Conservation (phyloP, 2,329 filamentous ascomycete species). For the Phyllosticta ampelicida region DNA sequence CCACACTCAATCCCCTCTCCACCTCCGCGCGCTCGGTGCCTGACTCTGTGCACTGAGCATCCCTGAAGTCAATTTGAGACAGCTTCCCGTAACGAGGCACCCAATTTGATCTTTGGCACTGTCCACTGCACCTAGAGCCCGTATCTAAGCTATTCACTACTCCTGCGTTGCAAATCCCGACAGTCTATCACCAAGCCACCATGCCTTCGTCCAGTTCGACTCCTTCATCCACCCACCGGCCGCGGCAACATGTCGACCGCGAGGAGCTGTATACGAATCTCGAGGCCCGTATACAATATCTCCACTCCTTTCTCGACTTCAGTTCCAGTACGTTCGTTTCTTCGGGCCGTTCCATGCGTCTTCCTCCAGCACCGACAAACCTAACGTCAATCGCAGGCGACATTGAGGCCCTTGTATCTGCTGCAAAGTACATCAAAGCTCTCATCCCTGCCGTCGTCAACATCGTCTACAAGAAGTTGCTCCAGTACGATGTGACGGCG, state of each 20-base stretch:
- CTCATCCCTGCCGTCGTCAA: conserved; percentile 75
- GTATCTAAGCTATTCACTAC: not conserved
- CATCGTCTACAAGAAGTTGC: conserved; percentile 72
- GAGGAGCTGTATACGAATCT: conserved; percentile 61
- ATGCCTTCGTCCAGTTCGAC: conserved; percentile 3
- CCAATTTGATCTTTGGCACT: not conserved
- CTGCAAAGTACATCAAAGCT: conserved; percentile 68
- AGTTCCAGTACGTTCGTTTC: conserved; percentile 46
- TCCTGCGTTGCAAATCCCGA: not conserved
- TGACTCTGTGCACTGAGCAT: not conserved
- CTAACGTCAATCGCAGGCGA: conserved; percentile 42
- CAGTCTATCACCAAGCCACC: not conserved
- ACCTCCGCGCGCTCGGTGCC: not conserved
- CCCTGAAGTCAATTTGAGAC: not conserved
- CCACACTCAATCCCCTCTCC: not conserved
- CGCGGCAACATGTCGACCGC: conserved; percentile 54
- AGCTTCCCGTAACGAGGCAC: not conserved
- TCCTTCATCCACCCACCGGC: conserved; percentile 13
- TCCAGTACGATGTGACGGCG: conserved; percentile 73
- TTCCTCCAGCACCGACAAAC: not conserved
- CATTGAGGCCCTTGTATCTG: conserved; percentile 57
- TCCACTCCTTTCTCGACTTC: conserved; percentile 69
- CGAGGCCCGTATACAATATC: conserved; percentile 57
- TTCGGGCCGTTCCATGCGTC: conserved; percentile 6
- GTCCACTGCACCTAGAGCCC: not conserved